Conservation (phyloP, 768 basidiomycete species). For the Podaxis mareebaensis region DNA sequence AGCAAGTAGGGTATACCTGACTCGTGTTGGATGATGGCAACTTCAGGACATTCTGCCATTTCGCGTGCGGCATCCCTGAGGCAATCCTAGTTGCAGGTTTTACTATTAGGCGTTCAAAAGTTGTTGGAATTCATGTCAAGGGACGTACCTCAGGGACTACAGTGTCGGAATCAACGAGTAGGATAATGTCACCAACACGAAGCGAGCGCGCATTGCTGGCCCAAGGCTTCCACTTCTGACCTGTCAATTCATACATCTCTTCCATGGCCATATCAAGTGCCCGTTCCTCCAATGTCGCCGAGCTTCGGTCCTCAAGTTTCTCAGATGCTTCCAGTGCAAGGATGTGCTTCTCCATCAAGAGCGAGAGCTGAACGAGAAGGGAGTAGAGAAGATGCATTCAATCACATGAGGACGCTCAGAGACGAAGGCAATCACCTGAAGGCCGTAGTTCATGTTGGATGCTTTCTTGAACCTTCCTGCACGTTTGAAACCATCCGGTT, state of each 20-base stretch:
- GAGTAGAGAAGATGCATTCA: constrained; percentile 1
- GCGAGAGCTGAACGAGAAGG: constrained; percentile 49
- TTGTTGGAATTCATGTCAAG: background rate
- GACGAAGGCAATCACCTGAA: constrained; percentile 32
- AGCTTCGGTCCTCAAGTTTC: constrained; percentile 36
- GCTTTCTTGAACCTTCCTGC: constrained; percentile 93
- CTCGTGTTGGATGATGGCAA: constrained; percentile 90
- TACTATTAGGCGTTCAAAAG: constrained; percentile 3
- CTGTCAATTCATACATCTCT: constrained; percentile 63
- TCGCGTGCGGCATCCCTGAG: constrained; percentile 89
- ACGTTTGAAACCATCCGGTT: constrained; percentile 70
- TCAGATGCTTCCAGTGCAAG: constrained; percentile 43
- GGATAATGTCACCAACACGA: constrained; percentile 76
- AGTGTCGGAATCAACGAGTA: constrained; percentile 83
- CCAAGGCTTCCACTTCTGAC: constrained; percentile 68
- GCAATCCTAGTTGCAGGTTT: constrained; percentile 58
- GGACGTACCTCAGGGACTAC: constrained; percentile 65
- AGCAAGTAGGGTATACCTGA: constrained; percentile 48
- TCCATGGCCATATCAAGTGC: constrained; percentile 76
- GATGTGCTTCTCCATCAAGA: constrained; percentile 60
- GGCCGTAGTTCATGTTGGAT: constrained; percentile 85
- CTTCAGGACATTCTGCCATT: constrained; percentile 76
- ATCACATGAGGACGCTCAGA: background rate
- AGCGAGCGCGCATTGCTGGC: constrained; percentile 73
- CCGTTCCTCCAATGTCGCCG: constrained; percentile 61